Evolutionary conservation across 2,329 filamentous ascomycete genomes (phyloP), one percentile per base, ranked within the genome.

Genomic region (Aspergillus ochraceus): DNA sequence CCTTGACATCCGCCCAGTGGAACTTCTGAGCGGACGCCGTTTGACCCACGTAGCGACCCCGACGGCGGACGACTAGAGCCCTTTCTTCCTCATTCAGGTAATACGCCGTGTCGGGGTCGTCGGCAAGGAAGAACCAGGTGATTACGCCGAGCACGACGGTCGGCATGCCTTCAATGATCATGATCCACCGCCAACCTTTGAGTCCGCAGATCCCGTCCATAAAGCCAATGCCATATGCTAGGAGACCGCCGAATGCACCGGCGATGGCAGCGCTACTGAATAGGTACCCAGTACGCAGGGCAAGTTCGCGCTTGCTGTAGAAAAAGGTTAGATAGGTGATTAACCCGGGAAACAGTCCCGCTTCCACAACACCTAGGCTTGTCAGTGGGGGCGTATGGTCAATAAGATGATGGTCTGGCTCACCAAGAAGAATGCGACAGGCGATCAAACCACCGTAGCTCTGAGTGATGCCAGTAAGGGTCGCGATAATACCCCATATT

Each of bases 311-410:
- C 69, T 89, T 89, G 51, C 86, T 89, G 76, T 92, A 92, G 79
- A 91, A 92, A 64, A 91, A 84, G 0, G 89, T 91, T 19, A 92
- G 80, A 66, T 91, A 91, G 5, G 84, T 87, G 64, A 90, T 76
- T n/a, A 78, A 65, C 0, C 89, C 88, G 0, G 89, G 89, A 64
- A 91, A 90, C 0, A 91, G 77, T 0, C 88, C 89, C 0, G 88
- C 88, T 74, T 91, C 89, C 45, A 90, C 81, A 6, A 83, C 79
- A 5, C 90, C 90, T 66, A 47, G 22, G 17, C 24, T 14, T 8
- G 32, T 65, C 6, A 62, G 50, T 11, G 36, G 45, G 19, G 20
- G 29, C 11, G 1, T 17, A 10, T 11, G n/a, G 9, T 9, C 26
- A 29, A 29, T 9, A 10, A 17, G 1, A 32, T n/a, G 14, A 10